A percentile compares a stretch with the other conserved stretches of the same genome.
Evolutionary conservation across 345 rosid species (phyloP).

Genomic region (Noccaea bulbosa): DNA sequence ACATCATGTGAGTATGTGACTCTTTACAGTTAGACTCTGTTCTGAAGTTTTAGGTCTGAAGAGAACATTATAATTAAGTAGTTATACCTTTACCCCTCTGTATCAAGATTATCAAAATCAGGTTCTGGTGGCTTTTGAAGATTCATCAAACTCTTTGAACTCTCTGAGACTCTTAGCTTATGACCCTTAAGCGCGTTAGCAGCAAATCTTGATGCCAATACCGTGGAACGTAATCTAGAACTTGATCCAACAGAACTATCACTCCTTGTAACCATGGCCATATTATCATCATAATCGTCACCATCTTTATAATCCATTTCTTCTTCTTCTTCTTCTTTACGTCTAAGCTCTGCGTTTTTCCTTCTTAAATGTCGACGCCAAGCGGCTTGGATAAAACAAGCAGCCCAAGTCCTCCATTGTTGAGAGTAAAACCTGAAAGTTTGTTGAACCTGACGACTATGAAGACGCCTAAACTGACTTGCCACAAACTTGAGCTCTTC

Average conservation of each 20-base stretch:
- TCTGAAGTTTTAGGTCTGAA: not conserved
- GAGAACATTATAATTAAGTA: not conserved
- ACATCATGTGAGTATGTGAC: not conserved
- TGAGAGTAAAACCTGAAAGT: constrained; percentile 91
- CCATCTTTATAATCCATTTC: constrained; percentile 48
- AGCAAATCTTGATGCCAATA: constrained; percentile 73
- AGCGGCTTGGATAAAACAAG: constrained; percentile 77
- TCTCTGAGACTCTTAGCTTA: constrained; percentile 34
- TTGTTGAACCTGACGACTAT: constrained; percentile 81
- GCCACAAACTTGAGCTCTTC: constrained; percentile 90
- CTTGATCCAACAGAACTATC: constrained; percentile 21
- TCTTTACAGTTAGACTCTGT: constrained; percentile 6
- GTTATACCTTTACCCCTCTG: constrained; percentile 17
- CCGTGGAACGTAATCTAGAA: constrained; percentile 58
- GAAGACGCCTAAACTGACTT: constrained; percentile 85
- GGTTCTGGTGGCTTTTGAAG: constrained; percentile 82
- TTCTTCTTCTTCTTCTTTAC: constrained; percentile 61
- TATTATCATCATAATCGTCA: constrained; percentile 41
- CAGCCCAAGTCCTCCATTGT: constrained; percentile 96
- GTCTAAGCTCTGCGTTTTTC: constrained; percentile 60
- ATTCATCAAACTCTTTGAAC: constrained; percentile 45
- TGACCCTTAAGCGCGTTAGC: constrained; percentile 63
- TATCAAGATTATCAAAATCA: constrained; percentile 50
- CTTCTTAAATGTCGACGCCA: constrained; percentile 72
- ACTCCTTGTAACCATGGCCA: constrained; percentile 32